Conservation (phyloP, 805 yeast genomes). For the Wickerhamomyces bovis region DNA sequence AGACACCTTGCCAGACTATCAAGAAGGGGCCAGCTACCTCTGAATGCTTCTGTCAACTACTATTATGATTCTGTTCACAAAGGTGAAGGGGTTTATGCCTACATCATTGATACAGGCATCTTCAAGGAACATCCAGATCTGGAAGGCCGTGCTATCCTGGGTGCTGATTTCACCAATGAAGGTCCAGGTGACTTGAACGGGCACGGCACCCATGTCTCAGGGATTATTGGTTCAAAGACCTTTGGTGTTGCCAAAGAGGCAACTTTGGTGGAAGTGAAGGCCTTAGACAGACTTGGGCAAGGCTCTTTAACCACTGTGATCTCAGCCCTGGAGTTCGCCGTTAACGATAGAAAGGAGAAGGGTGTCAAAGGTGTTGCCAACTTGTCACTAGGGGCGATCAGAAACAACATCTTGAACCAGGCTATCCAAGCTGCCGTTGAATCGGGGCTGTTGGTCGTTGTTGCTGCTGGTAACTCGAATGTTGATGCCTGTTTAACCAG, state of each 20-base stretch:
- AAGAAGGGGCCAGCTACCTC: constrained; percentile 35
- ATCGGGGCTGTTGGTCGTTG: constrained; percentile 66
- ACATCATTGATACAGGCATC: constrained; percentile 85
- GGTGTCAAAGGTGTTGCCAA: constrained; percentile 59
- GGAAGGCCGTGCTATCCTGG: constrained; percentile 53
- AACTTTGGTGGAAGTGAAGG: constrained; percentile 66
- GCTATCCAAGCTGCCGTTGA: constrained; percentile 73
- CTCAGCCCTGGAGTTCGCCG: constrained; percentile 62
- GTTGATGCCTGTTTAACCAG: constrained; percentile 77
- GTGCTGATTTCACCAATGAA: constrained; percentile 53
- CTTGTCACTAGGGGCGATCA: constrained; percentile 72
- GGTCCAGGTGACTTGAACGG: constrained; percentile 68
- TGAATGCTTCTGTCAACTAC: constrained; percentile 32
- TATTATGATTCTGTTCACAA: constrained; percentile 37
- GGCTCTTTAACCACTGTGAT: constrained; percentile 66
- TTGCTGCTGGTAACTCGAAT: constrained; percentile 84
- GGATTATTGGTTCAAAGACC: constrained; percentile 70
- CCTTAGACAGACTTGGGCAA: constrained; percentile 58
- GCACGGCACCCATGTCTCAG: constrained; percentile 94
- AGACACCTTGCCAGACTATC: constrained; percentile 64
- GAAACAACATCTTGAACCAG: constrained; percentile 57
- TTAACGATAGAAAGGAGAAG: constrained; percentile 42
- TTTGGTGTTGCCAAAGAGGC: constrained; percentile 81
- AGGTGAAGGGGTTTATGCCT: constrained; percentile 64
- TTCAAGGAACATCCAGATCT: constrained; percentile 52